phyloP scores from a whole-genome alignment of 768 basidiomycete genomes.

The Collybia nuda region DNA sequence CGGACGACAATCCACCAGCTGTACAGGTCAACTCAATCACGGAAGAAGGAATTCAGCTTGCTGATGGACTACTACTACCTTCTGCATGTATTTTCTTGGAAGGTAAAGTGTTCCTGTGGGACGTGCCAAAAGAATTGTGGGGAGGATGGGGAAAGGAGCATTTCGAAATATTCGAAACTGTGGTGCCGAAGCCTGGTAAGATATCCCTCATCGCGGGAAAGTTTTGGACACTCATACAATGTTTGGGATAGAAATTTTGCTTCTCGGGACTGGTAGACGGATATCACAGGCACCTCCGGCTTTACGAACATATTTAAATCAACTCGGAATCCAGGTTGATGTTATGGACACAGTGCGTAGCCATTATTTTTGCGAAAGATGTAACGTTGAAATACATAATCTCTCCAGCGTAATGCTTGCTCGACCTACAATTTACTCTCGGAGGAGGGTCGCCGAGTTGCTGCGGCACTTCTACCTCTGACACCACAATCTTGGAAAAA shows the following conservation, averaged over 20 bases:
- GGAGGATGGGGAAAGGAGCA: slow-evolving; percentile 69
- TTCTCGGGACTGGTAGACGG: slow-evolving; percentile 83
- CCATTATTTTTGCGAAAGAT: not conserved
- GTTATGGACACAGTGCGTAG: slow-evolving; percentile 79
- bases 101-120: slow-evolving; percentile 89
- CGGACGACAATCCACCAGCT: slow-evolving; percentile 63
- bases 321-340: slow-evolving; percentile 84
- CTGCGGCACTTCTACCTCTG: slow-evolving; percentile 84
- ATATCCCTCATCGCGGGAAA: not conserved
- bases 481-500: slow-evolving; percentile 54
- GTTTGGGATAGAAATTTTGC: slow-evolving; percentile 68
- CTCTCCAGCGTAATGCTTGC: slow-evolving; percentile 81
- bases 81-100: slow-evolving; percentile 83
- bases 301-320: slow-evolving; percentile 65
- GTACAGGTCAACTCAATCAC: slow-evolving; percentile 73
- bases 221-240: not conserved
- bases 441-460: slow-evolving; percentile 92
- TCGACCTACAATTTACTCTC: slow-evolving; percentile 92
- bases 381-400: slow-evolving; percentile 1
- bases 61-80: slow-evolving; percentile 77
- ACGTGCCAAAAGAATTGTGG: slow-evolving; percentile 68
- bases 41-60: slow-evolving; percentile 61
- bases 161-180: slow-evolving; percentile 79
- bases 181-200: slow-evolving; percentile 85
- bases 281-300: slow-evolving; percentile 68